Conservation (phyloP, 2,329 filamentous ascomycete species). For the Furcasterigmium sp. region DNA sequence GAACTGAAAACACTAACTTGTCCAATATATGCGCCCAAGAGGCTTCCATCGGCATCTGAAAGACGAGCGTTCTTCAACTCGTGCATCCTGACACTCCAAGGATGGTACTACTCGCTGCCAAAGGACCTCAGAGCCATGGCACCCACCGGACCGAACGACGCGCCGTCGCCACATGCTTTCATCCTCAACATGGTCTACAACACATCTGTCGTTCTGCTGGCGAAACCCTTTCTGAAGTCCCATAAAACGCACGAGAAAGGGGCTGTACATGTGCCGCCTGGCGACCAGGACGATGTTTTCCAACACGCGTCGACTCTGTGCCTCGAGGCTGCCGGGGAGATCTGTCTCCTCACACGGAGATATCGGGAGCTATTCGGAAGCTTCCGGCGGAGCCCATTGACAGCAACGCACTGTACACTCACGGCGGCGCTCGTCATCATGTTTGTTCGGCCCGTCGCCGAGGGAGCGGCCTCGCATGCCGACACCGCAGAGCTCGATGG, state of each 20-base stretch:
- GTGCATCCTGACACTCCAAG: conserved; percentile 24
- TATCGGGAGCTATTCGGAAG: conserved; percentile 25
- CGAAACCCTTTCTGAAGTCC: conserved; percentile 18
- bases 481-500: too few relatives aligned
- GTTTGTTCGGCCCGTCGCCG: not conserved
- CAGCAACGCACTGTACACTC: conserved; percentile 27
- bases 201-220: conserved; percentile 23
- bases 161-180: conserved; percentile 19
- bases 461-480: too few relatives aligned
- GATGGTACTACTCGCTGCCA: conserved; percentile 27
- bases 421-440: conserved; percentile 23
- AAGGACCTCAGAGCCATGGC: conserved; percentile 14
- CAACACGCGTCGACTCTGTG: conserved; percentile 6
- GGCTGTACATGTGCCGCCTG: too few relatives aligned
- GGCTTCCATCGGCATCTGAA: conserved; percentile 12
- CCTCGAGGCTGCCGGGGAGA: conserved; percentile 16
- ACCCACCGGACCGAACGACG: conserved; percentile 13
- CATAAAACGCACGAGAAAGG: not conserved
- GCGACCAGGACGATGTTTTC: not conserved
- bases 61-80: conserved; percentile 21
- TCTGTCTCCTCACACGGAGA: conserved; percentile 20
- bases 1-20: too few relatives aligned
- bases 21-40: conserved; percentile 25
- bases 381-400: conserved; percentile 26
- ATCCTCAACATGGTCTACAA: conserved; percentile 28